Evolutionary conservation across 2,329 filamentous ascomycete genomes (phyloP), one percentile per base, ranked within the genome.

Genomic region (Clonostachys solani): DNA sequence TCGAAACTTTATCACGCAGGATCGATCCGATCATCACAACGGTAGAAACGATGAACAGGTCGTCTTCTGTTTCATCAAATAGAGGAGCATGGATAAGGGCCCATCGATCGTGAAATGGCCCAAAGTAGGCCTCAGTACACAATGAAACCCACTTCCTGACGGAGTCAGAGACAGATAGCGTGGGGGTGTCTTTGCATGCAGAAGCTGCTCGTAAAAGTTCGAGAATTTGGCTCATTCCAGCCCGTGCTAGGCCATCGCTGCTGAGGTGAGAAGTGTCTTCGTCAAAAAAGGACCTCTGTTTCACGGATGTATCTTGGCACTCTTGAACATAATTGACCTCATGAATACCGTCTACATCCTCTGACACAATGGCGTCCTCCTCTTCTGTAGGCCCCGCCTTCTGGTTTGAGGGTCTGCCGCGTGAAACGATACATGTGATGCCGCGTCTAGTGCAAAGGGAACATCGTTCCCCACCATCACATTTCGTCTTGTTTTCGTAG

Each of bases 401-500:
- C 15, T 38, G 15, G 12, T n/a, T 38, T 18, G 36, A n/a, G 15
- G 15, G 36, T 38, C 36, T 38, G 36, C 15, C 15, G 17, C 36
- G 15, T 12, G 15, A 18, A 18, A n/a, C 15, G 36, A 38, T 38
- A 12, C 17, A n/a, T 38, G 36, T 38, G 36, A n/a, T 38, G 7
- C 17, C 36, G 8, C 36, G 36, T 61, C 50, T 69, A 71, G 53
- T 50, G 42, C 71, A 74, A 3, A 67, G 62, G 1, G 63, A 61
- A 40, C 71, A 74, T 19, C 58, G 60, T 2, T 54, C 47, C 10
- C 67, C 65, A 2, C 71, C 71, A 48, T 70, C 64, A 43, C 71
- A 74, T 49, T 69, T 72, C 3, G 65, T 71, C 55, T 74, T 74
- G 49, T 66, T 71, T 15, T 63, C 56, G 43, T 69, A 71, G 23